These are phyloP conservation scores for Suillus lakei DNA, from an alignment of 768 basidiomycete genomes.

Conservation along the genomic window DNA sequence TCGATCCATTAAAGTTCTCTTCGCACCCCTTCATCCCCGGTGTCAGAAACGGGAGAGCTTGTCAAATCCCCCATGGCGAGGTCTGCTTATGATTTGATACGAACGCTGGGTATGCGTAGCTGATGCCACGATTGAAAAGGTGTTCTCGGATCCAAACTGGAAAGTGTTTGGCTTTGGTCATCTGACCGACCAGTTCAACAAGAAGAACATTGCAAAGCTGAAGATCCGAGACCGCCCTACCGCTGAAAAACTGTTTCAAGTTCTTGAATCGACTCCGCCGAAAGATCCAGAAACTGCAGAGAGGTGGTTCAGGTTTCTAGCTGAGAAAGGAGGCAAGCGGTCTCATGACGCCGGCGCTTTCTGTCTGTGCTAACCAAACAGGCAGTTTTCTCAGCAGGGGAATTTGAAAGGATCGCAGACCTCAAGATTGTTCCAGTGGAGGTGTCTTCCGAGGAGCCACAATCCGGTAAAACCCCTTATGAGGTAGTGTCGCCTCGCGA, in stretches of 20 bases:
- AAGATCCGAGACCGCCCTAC: slow-evolving; percentile 71
- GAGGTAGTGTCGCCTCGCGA: slow-evolving; percentile 52
- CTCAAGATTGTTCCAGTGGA: slow-evolving; percentile 65
- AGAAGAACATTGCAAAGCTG: slow-evolving; percentile 57
- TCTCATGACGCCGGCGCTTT: no score
- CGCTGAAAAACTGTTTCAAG: slow-evolving; percentile 53
- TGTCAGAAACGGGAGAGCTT: not conserved
- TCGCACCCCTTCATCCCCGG: slow-evolving; percentile 80
- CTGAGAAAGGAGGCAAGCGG: slow-evolving; percentile 54
- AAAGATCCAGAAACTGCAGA: slow-evolving; percentile 51
- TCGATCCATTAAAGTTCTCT: slow-evolving; percentile 50
- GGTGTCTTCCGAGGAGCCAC: not conserved
- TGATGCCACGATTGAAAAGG: slow-evolving; percentile 42
- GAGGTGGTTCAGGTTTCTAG: slow-evolving; percentile 66
- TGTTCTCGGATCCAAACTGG: slow-evolving; percentile 68
- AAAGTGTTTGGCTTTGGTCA: slow-evolving; percentile 71
- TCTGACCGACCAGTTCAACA: slow-evolving; percentile 50
- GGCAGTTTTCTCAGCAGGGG: slow-evolving; percentile 56
- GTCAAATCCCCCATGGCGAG: not conserved
- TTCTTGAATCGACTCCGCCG: slow-evolving; percentile 61
- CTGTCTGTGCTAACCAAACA: slow-evolving; percentile 6
- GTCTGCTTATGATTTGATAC: not conserved
- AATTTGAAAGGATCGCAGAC: slow-evolving; percentile 58
- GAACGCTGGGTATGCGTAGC: not conserved
- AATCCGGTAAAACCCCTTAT: not conserved